Percentiles rank a stretch among this genome's conserved stretches.
Evolutionary conservation across 148 eudicot genomes (phyloP).

Genomic region (Amaranthus cruentus): DNA sequence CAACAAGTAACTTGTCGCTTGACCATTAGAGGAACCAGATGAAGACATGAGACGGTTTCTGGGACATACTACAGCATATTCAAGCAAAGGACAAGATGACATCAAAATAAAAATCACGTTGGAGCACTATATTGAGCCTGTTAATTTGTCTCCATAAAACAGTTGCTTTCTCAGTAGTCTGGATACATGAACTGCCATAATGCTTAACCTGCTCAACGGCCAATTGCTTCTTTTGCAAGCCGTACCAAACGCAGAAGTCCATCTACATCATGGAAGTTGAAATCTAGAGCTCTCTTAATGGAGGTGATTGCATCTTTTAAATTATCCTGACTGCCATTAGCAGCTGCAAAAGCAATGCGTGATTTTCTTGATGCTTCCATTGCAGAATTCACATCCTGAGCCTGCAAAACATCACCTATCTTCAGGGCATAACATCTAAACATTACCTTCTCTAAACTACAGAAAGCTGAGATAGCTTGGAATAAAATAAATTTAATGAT

Average conservation of each 20-base stretch:
- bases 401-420: constrained; percentile 45
- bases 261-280: constrained; percentile 84
- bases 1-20: constrained; percentile 14
- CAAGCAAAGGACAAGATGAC: constrained; percentile 11
- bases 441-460: background rate
- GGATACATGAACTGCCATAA: constrained; percentile 6
- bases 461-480: background rate
- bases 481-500: background rate
- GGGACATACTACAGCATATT: background rate
- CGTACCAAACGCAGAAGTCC: constrained; percentile 77
- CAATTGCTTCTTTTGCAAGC: constrained; percentile 73
- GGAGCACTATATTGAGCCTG: background rate
- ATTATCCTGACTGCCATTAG: constrained; percentile 38
- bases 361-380: constrained; percentile 99
- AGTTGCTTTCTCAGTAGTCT: background rate
- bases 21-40: constrained; percentile 8
- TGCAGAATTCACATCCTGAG: constrained; percentile 69
- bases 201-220: constrained; percentile 30
- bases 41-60: constrained; percentile 19
- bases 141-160: constrained; percentile 2
- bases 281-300: constrained; percentile 81
- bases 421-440: constrained; percentile 10
- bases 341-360: constrained; percentile 64
- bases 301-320: constrained; percentile 46
- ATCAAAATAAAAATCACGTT: background rate